phyloP scores from a whole-genome alignment of 306 rosid genomes.

The Ziziphus jujuba region DNA sequence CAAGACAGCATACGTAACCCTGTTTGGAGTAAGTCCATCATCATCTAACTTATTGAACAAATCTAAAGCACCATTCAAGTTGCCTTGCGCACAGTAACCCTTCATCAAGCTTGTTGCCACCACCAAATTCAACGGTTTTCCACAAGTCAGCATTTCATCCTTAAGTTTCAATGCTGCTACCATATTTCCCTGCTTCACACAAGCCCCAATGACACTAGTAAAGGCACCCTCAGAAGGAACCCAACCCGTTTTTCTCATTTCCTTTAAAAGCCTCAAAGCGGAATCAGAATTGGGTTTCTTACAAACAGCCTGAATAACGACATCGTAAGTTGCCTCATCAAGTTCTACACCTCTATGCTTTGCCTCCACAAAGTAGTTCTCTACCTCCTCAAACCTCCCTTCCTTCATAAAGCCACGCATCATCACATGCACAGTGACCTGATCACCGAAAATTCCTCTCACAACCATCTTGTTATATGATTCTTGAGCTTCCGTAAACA shows the following conservation, averaged over 20 bases:
- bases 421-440: slow-evolving; percentile 43
- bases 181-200: slow-evolving; percentile 67
- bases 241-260: slow-evolving; percentile 69
- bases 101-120: slow-evolving; percentile 61
- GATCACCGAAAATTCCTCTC: slow-evolving; percentile 45
- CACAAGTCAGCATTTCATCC: slow-evolving; percentile 66
- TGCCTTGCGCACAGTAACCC: slow-evolving; percentile 57
- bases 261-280: slow-evolving; percentile 45
- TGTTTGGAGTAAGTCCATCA: slow-evolving; percentile 48
- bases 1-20: slow-evolving; percentile 49
- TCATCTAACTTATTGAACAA: slow-evolving; percentile 42
- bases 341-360: slow-evolving; percentile 44
- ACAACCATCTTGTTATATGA: slow-evolving; percentile 51
- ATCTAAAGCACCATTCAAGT: slow-evolving; percentile 51
- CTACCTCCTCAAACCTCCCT: slow-evolving; percentile 47
- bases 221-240: slow-evolving; percentile 48
- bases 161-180: slow-evolving; percentile 52
- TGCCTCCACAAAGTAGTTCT: slow-evolving; percentile 40
- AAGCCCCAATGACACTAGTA: slow-evolving; percentile 48
- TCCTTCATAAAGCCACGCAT: slow-evolving; percentile 56
- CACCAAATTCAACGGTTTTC: slow-evolving; percentile 42
- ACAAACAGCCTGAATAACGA: slow-evolving; percentile 53
- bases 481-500: slow-evolving; percentile 34
- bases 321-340: slow-evolving; percentile 53
- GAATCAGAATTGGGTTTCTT: slow-evolving; percentile 31